Conservation (phyloP, 2,329 filamentous ascomycete genomes). For the Phaeophleospora eucalypticola region DNA sequence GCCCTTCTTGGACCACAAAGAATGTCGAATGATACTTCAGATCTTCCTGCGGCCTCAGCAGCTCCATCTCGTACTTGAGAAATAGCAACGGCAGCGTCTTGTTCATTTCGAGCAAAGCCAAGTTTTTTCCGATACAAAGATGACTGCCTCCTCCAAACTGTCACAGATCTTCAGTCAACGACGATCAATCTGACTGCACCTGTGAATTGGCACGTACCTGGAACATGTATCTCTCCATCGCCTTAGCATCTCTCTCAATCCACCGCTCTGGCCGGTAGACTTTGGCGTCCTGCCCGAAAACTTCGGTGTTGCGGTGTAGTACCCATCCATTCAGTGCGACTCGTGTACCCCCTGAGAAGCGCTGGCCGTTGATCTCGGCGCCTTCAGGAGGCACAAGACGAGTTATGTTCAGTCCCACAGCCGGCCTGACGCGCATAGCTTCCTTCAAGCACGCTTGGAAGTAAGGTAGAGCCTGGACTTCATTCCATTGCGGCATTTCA, state of each 20-base stretch:
- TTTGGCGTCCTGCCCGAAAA: conserved; percentile 23
- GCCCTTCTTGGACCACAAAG: conserved; percentile 56
- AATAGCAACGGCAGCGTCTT: conserved; percentile 38
- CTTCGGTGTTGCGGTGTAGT: conserved; percentile 42
- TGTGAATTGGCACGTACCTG: conserved; percentile 41
- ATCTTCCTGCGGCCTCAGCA: conserved; percentile 48
- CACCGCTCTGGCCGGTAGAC: conserved; percentile 19
- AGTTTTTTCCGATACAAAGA: conserved; percentile 27
- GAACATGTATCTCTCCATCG: conserved; percentile 56
- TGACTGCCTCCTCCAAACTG: conserved; percentile 25
- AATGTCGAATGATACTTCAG: conserved; percentile 55
- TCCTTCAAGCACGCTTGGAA: conserved; percentile 57
- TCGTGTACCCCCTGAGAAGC: conserved; percentile 51
- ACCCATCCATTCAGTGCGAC: conserved; percentile 55
- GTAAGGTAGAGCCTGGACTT: conserved; percentile 50
- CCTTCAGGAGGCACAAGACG: conserved; percentile 50
- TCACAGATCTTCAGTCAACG: not conserved
- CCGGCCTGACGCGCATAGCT: conserved; percentile 53
- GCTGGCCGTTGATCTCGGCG: conserved; percentile 49
- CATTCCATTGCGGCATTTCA: conserved; percentile 28
- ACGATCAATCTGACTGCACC: not conserved
- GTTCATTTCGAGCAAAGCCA: conserved; percentile 28
- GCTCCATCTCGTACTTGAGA: conserved; percentile 52
- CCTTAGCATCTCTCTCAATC: conserved; percentile 31
- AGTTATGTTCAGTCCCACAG: conserved; percentile 54